Percentiles rank a stretch among this genome's conserved stretches.
phyloP scores from a whole-genome alignment of 2,329 filamentous ascomycete species.

The Fusarium mangiferae region DNA sequence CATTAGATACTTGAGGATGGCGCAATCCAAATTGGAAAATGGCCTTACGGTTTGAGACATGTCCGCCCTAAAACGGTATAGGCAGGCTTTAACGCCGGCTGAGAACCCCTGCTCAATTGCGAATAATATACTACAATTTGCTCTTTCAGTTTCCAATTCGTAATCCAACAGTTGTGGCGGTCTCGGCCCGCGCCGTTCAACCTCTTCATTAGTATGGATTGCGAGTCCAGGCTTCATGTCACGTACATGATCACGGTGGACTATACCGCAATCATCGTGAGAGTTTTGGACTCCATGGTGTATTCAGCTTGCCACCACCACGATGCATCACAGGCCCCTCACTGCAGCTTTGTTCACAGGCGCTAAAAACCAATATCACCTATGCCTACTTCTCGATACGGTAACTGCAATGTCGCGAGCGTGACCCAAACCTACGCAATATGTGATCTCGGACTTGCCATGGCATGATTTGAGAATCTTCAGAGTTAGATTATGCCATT shows the following conservation, averaged over 20 bases:
- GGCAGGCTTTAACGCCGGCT: background rate
- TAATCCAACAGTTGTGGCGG: background rate
- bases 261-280: too few species aligned
- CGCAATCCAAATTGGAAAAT: background rate
- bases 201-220: rapidly evolving
- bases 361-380: background rate
- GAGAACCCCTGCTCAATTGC: background rate
- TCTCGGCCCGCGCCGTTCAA: background rate
- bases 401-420: too few species aligned
- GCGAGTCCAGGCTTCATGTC: background rate
- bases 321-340: too few species aligned
- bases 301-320: background rate
- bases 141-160: background rate
- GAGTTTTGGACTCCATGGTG: rapidly evolving
- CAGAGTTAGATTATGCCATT: too few species aligned
- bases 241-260: background rate
- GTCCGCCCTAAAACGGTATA: background rate
- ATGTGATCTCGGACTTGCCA: too few species aligned
- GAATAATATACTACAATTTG: background rate
- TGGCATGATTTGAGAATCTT: too few species aligned
- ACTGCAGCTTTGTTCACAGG: background rate
- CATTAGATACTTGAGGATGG: background rate
- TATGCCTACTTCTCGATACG: too few species aligned
- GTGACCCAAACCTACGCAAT: too few species aligned
- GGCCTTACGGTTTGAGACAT: background rate